Percentiles rank a stretch among this genome's conserved stretches.
Conservation (phyloP, 306 rosid genomes). For the Quercus wislizeni region DNA sequence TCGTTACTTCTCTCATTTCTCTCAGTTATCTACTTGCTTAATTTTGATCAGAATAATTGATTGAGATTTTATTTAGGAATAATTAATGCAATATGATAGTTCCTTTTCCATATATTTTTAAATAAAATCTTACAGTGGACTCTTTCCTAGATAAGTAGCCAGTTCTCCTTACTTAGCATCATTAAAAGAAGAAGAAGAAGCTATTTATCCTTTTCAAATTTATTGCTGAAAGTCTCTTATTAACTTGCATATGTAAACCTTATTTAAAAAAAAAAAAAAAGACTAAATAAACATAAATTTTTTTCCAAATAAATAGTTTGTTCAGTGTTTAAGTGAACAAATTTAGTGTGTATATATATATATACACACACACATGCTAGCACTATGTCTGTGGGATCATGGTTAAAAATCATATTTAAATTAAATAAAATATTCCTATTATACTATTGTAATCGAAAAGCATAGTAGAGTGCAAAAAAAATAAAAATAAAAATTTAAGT, state of each 20-base stretch:
- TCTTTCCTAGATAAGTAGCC: not conserved
- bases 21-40: slow-evolving; percentile 2
- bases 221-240: not conserved
- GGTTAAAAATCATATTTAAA: too few species aligned
- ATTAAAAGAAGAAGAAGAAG: too few species aligned
- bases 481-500: too few species aligned
- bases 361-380: too few species aligned
- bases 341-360: too few species aligned
- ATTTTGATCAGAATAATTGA: not conserved
- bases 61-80: not conserved
- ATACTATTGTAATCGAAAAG: too few species aligned
- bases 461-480: too few species aligned
- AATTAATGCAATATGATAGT: not conserved
- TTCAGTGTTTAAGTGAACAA: too few species aligned
- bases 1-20: slow-evolving; percentile 13
- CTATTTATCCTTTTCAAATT: not conserved
- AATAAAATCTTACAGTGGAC: not conserved
- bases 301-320: too few species aligned
- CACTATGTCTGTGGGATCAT: too few species aligned
- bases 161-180: not conserved
- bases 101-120: not conserved
- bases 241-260: not conserved
- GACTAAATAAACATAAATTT: too few species aligned
- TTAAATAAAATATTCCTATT: too few species aligned
- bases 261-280: not conserved